Conservation (phyloP, 805 yeast genomes). For the Yarrowia alimentaria region DNA sequence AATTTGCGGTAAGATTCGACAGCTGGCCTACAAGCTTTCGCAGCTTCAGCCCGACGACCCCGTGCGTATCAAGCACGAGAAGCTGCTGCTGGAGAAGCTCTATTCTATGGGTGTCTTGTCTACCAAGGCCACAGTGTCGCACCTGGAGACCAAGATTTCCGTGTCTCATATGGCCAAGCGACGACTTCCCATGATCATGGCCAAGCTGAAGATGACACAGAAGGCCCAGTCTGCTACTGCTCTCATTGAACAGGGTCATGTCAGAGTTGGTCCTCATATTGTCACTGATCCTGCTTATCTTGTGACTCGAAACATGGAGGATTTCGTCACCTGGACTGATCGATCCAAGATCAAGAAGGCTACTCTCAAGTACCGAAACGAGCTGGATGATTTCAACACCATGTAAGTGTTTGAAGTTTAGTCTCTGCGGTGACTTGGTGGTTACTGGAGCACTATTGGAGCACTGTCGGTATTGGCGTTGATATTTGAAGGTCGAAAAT, state of each 20-base stretch:
- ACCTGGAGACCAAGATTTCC: constrained; percentile 84
- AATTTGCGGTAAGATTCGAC: constrained; percentile 87
- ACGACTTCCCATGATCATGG: constrained; percentile 92
- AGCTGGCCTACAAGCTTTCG: constrained; percentile 81
- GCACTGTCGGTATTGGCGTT: too few species aligned
- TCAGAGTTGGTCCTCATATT: constrained; percentile 93
- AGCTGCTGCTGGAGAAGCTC: constrained; percentile 78
- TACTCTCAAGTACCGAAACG: constrained; percentile 80
- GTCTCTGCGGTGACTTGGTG: too few species aligned
- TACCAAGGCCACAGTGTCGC: constrained; percentile 80
- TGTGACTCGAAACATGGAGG: constrained; percentile 92
- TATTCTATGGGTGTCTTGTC: constrained; percentile 85
- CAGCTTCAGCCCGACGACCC: constrained; percentile 85
- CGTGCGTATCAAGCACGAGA: constrained; percentile 83
- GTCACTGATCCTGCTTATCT: constrained; percentile 94
- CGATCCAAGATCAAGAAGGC: constrained; percentile 88
- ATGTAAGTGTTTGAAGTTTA: constrained; percentile 50
- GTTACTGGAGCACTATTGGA: too few species aligned
- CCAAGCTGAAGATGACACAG: constrained; percentile 90
- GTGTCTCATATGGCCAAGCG: constrained; percentile 92
- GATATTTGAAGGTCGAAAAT: too few species aligned
- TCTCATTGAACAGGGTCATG: constrained; percentile 95
- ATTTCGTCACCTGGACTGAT: constrained; percentile 97
- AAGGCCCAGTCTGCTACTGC: constrained; percentile 83
- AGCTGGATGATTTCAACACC: constrained; percentile 57